phyloP scores from a whole-genome alignment of 306 rosid genomes.

The Coriaria nepalensis region DNA sequence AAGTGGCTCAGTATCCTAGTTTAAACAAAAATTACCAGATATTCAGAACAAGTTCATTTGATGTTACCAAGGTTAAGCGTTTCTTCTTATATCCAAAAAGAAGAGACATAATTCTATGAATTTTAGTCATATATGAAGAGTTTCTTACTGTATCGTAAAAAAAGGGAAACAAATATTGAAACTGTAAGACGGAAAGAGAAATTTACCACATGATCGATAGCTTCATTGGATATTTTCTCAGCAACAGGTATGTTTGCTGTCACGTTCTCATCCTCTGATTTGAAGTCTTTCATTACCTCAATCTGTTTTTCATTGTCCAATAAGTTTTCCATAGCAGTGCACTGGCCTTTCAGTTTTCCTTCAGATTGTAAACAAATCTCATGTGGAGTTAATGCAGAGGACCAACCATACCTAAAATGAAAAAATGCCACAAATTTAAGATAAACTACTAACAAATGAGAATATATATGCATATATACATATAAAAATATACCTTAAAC shows the following conservation, averaged over 20 bases:
- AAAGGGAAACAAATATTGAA: neutral
- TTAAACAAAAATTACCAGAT: slow-evolving; percentile 14
- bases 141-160: too few species aligned
- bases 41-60: too few species aligned
- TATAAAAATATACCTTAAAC: too few species aligned
- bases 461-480: too few species aligned
- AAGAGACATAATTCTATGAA: too few species aligned
- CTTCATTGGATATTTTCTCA: slow-evolving; percentile 22
- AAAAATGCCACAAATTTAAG: slow-evolving; percentile 21
- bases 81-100: too few species aligned
- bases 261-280: slow-evolving; percentile 20
- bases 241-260: slow-evolving; percentile 19
- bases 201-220: slow-evolving; percentile 25
- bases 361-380: slow-evolving; percentile 17
- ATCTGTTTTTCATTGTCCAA: slow-evolving; percentile 18
- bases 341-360: slow-evolving; percentile 15
- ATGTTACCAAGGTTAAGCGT: too few species aligned
- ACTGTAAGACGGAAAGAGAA: slow-evolving; percentile 9
- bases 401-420: slow-evolving; percentile 79
- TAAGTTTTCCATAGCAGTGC: slow-evolving; percentile 12
- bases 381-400: slow-evolving; percentile 21
- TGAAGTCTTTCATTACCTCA: slow-evolving; percentile 18
- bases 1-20: slow-evolving; percentile 24
- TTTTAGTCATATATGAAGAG: too few species aligned
- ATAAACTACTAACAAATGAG: slow-evolving; percentile 6